These are phyloP conservation scores for Ceratobasidium sp. DNA, from an alignment of 1,284 basidiomycete genomes.

Conservation along the genomic window DNA sequence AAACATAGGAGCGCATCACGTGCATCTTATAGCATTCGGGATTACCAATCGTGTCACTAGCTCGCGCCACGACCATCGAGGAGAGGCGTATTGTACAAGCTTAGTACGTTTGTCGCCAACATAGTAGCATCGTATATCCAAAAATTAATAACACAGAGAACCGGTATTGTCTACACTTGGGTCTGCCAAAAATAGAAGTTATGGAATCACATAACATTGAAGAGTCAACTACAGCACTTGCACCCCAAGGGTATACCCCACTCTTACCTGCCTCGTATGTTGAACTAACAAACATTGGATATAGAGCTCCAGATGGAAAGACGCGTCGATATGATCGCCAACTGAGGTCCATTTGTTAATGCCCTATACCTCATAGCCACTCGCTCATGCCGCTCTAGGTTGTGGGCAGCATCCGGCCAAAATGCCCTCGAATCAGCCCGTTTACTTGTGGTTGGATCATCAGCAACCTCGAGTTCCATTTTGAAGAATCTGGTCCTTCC, in stretches of 20 bases:
- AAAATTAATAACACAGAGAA: too few relatives aligned
- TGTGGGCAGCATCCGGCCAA: conserved; percentile 96
- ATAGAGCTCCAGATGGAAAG: conserved; percentile 75
- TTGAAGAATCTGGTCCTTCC: conserved; percentile 96
- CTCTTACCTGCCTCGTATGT: not conserved
- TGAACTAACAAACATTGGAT: not conserved
- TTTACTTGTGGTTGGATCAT: conserved; percentile 80
- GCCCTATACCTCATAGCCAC: conserved; percentile 9
- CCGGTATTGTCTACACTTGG: too few relatives aligned
- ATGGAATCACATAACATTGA: conserved; percentile 32
- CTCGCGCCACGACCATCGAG: conserved; percentile 20
- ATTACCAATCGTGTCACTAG: conserved; percentile 21
- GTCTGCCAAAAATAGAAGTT: too few relatives aligned
- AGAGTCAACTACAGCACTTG: conserved; percentile 30
- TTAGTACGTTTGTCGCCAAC: not conserved
- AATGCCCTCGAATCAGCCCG: conserved; percentile 86
- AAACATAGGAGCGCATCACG: conserved; percentile 28
- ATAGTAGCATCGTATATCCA: too few relatives aligned
- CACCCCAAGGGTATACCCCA: conserved; percentile 25
- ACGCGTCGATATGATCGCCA: conserved; percentile 91
- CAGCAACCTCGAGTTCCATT: conserved; percentile 83
- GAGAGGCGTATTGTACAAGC: not conserved
- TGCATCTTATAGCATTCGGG: not conserved
- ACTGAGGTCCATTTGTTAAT: conserved; percentile 68
- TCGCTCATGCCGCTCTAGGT: conserved; percentile 54